Percentiles rank a stretch among this genome's conserved stretches.
phyloP scores from a whole-genome alignment of 352 stramenopile genomes.

The Plasmopara viticola region DNA sequence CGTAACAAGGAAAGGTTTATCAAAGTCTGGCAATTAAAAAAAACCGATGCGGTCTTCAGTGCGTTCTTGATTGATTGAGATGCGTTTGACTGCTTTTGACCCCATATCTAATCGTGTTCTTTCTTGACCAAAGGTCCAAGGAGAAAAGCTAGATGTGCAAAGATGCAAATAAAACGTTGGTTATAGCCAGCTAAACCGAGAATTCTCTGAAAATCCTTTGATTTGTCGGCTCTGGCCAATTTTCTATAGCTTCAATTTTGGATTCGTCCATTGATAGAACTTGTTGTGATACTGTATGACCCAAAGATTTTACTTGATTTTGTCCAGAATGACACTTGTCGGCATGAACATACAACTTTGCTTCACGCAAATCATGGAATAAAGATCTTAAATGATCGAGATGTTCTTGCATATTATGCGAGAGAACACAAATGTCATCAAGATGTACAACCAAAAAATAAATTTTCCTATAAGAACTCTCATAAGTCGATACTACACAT shows the following conservation, averaged over 20 bases:
- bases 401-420: too few species aligned
- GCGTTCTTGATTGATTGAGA: not conserved
- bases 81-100: not conserved
- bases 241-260: slow-evolving; percentile 5
- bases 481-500: too few species aligned
- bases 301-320: not conserved
- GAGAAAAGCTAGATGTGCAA: not conserved
- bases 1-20: too few species aligned
- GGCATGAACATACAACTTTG: too few species aligned
- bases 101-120: not conserved
- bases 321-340: slow-evolving; percentile 6
- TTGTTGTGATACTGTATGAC: not conserved
- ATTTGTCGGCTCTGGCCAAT: too few species aligned
- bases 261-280: not conserved
- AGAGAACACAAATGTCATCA: too few species aligned
- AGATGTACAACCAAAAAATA: too few species aligned
- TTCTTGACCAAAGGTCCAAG: slow-evolving; percentile 5
- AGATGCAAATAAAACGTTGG: slow-evolving; percentile 6
- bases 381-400: too few species aligned
- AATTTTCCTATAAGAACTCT: too few species aligned
- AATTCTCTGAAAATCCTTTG: slow-evolving; percentile 2
- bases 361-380: too few species aligned
- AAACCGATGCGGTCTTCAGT: too few species aligned
- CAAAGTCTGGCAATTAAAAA: too few species aligned
- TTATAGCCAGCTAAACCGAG: slow-evolving; percentile 5